These are phyloP conservation scores for Polyporus arcularius DNA, from an alignment of 768 basidiomycete species.

Conservation along the genomic window DNA sequence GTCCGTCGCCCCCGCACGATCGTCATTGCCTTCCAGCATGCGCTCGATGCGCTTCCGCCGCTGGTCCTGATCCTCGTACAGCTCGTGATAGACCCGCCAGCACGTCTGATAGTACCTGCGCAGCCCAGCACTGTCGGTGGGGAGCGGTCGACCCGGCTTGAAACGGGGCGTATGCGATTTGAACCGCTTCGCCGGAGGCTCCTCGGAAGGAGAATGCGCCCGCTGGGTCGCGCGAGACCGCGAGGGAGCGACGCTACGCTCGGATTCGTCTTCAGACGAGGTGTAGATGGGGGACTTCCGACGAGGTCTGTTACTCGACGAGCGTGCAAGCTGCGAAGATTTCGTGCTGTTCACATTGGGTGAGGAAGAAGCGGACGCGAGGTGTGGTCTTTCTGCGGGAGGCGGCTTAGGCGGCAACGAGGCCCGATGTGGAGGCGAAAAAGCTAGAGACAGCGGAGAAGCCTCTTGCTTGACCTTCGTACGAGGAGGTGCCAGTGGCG, in stretches of 20 bases:
- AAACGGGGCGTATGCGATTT: constrained; percentile 18
- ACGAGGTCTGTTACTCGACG: constrained; percentile 15
- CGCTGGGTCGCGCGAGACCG: neutral
- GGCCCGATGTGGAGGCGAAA: constrained; percentile 24
- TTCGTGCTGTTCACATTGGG: constrained; percentile 3
- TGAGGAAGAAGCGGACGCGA: constrained; percentile 12
- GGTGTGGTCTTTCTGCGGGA: constrained; percentile 10
- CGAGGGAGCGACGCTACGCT: constrained; percentile 33
- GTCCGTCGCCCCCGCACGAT: constrained; percentile 41
- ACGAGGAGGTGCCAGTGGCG: constrained; percentile 22
- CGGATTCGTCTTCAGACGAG: constrained; percentile 61
- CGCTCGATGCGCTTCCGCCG: constrained; percentile 56
- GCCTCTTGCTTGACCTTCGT: constrained; percentile 42
- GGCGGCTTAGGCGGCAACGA: constrained; percentile 9
- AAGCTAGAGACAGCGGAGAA: constrained; percentile 21
- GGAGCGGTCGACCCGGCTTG: constrained; percentile 31
- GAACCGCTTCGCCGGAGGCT: constrained; percentile 33
- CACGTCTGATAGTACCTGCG: constrained; percentile 53
- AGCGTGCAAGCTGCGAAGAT: constrained; percentile 1
- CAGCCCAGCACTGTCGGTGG: constrained; percentile 52
- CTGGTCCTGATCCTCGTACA: constrained; percentile 46
- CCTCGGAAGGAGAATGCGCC: constrained; percentile 1
- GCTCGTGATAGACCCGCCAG: constrained; percentile 52
- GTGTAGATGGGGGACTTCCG: constrained; percentile 66
- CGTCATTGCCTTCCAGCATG: constrained; percentile 43